Evolutionary conservation across 164 flowering plant genomes (phyloP).

Genomic region (Saururus chinensis): DNA sequence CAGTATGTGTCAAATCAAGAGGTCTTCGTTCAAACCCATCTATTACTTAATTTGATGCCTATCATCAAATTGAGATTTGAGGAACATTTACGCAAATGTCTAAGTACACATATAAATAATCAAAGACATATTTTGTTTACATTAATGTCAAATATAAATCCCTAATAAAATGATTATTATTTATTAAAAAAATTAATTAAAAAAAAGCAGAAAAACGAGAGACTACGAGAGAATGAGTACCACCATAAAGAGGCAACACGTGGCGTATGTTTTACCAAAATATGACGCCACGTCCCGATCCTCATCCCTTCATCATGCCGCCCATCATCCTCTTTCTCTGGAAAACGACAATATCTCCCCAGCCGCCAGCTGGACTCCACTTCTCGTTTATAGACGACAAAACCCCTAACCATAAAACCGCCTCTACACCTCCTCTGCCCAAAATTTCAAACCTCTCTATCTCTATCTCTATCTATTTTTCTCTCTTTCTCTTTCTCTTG

Average conservation of each 20-base stretch:
- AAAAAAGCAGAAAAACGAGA: no score
- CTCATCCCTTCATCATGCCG: slow-evolving; percentile 1
- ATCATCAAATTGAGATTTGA: no score
- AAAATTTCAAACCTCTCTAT: slow-evolving; percentile 1
- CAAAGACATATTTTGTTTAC: no score
- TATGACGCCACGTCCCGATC: slow-evolving; percentile 3
- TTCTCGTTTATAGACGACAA: slow-evolving; percentile 6
- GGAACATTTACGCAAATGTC: no score
- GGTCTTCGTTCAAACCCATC: no score
- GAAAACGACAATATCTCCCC: background rate
- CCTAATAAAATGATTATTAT: no score
- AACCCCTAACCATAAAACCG: slow-evolving; percentile 8
- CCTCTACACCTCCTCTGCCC: slow-evolving; percentile 1
- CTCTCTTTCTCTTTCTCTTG: background rate
- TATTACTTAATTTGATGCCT: no score
- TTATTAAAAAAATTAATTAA: no score
- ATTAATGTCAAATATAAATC: no score
- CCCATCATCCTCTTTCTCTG: background rate
- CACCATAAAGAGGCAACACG: slow-evolving; percentile 2
- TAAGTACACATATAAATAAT: no score
- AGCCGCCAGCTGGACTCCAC: background rate
- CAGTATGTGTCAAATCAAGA: no score
- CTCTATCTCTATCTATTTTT: slow-evolving; percentile 1
- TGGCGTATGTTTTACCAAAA: background rate
- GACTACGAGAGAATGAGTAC: background rate